Base-by-base conservation (phyloP, 2,329 filamentous ascomycete genomes). In the Xylariaceae sp. region DNA sequence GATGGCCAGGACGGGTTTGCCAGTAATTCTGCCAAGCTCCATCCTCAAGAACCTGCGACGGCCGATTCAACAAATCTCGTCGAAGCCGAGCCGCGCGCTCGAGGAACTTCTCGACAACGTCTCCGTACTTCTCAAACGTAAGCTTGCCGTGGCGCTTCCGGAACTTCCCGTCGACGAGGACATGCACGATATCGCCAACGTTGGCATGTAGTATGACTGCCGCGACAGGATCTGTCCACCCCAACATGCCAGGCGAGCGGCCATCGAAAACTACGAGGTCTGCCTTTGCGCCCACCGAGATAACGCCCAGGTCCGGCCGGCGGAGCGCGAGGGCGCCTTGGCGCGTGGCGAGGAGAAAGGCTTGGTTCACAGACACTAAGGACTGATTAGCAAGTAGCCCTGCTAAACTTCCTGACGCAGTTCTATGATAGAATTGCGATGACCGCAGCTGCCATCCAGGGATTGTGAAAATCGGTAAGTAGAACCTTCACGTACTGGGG, bases 181-280 rank as follows among this genome's bases (percentile, higher is more conserved):
- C 80, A 49, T 77, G 70, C 51, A 74, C 64, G 29, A 83, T 68
- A 54, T 83, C 79, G 0, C 75, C 78, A 3, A 79, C 73, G 51
- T 72, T 77, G 0, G 78, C 73, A 55, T 83, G 80, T 37, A 84
- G 66, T 30, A 84, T 74, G 1, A 84, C 69, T 0, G 80, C 80
- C 0, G 80, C 80, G 3, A 84, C 72, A 0, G 79, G 78, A 53
- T 83, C 79, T 4, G 59, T 67, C 78, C 79, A 83, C 2, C 80
- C 80, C 0, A 82, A 67, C 62, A 83, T 67, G 1, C 70, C 69
- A 0, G 79, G 78, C 0, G 73, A 71, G 1, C 72, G 67, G 0
- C 76, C 77, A 54, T 81, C 71, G 68, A 77, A 82, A 0, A 83
- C 70, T 0, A 81, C 70, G 0, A 83, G 49, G 59, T 83, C 80